These are phyloP conservation scores for Nakazawaea molendinolei DNA, from an alignment of 805 yeast genomes.

Conservation along the genomic window DNA sequence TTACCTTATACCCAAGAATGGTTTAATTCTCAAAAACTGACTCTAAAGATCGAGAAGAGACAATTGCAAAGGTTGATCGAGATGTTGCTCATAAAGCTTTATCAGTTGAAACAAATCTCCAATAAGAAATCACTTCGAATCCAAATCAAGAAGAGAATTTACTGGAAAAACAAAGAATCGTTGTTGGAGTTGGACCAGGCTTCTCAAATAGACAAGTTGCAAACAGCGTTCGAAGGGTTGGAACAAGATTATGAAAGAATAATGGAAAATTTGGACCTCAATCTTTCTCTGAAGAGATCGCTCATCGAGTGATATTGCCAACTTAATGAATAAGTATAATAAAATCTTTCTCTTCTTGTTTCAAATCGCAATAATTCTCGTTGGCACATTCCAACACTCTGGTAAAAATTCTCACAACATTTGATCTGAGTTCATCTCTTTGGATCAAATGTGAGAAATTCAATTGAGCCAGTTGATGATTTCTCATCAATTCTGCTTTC, in stretches of 20 bases:
- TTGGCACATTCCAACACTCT: too few relatives aligned
- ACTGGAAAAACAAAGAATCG: constrained; percentile 74
- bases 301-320: constrained; percentile 1
- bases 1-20: constrained; percentile 28
- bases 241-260: constrained; percentile 68
- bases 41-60: constrained; percentile 61
- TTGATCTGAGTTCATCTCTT: too few relatives aligned
- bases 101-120: constrained; percentile 15
- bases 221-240: constrained; percentile 64
- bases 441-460: too few relatives aligned
- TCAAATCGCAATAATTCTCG: background rate
- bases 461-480: too few relatives aligned
- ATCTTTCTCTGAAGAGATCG: constrained; percentile 11
- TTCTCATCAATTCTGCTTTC: too few relatives aligned
- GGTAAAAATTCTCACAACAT: too few relatives aligned
- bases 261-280: constrained; percentile 24
- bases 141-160: constrained; percentile 69
- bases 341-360: background rate
- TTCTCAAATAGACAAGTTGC: constrained; percentile 63
- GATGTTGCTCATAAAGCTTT: constrained; percentile 50
- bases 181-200: constrained; percentile 57
- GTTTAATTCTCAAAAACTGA: constrained; percentile 29
- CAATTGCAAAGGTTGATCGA: constrained; percentile 77
- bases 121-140: constrained; percentile 40
- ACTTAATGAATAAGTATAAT: background rate